Percentiles rank a stretch among this genome's conserved stretches.
Conservation (phyloP, 345 rosid genomes). For the Salix exigua region DNA sequence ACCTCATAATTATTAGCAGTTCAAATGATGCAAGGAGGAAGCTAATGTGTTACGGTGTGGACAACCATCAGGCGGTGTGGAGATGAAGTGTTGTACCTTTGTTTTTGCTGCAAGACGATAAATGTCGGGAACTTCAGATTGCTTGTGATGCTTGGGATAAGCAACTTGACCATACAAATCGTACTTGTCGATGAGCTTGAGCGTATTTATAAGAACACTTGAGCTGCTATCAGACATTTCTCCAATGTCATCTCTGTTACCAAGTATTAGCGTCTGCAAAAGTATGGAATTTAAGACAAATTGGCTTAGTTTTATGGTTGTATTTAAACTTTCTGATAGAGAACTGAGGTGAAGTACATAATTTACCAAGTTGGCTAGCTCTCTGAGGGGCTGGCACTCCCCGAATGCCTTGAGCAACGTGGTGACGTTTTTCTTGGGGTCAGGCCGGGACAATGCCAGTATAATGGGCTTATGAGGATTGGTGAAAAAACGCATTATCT, state of each 20-base stretch:
- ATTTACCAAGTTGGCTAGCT: slow-evolving; percentile 84
- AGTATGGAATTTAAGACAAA: slow-evolving; percentile 3
- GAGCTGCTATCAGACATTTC: slow-evolving; percentile 59
- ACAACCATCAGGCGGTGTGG: too few relatives aligned
- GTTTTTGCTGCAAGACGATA: slow-evolving; percentile 71
- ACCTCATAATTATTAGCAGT: slow-evolving; percentile 23
- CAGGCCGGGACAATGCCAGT: slow-evolving; percentile 88
- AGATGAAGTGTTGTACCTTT: slow-evolving; percentile 35
- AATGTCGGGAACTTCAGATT: slow-evolving; percentile 63
- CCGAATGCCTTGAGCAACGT: slow-evolving; percentile 91
- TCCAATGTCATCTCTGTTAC: slow-evolving; percentile 64
- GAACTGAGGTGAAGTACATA: background rate
- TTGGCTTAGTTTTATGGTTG: slow-evolving; percentile 8
- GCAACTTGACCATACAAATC: slow-evolving; percentile 71
- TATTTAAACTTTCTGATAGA: background rate
- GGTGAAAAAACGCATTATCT: slow-evolving; percentile 84
- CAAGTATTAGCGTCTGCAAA: slow-evolving; percentile 57
- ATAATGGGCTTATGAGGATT: slow-evolving; percentile 91
- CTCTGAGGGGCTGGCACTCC: slow-evolving; percentile 74
- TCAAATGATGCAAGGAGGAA: slow-evolving; percentile 14
- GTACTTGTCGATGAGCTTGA: slow-evolving; percentile 63
- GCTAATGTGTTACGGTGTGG: background rate
- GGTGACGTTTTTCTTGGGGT: slow-evolving; percentile 85
- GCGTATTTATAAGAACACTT: slow-evolving; percentile 49
- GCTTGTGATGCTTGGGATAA: slow-evolving; percentile 72